phyloP scores from a whole-genome alignment of 495 filamentous ascomycete species.

The Penicillium argentinense region DNA sequence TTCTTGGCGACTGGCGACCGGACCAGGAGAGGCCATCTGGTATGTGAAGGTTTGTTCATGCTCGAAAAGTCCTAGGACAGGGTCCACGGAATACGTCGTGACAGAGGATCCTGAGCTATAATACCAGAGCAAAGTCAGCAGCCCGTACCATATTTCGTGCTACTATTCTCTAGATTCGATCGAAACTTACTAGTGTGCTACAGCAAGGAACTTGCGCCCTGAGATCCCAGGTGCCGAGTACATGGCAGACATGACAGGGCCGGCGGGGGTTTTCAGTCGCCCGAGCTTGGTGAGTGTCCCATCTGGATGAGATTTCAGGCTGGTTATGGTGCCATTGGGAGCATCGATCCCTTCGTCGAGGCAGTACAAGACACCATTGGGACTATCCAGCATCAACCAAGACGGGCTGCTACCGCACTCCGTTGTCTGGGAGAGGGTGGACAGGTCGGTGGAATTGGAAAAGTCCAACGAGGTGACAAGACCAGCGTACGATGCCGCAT shows the following conservation, averaged over 20 bases:
- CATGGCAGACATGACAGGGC: slow-evolving; percentile 19
- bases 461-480: slow-evolving; percentile 9
- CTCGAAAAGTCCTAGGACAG: slow-evolving; percentile 10
- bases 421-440: slow-evolving; percentile 5
- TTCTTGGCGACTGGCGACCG: slow-evolving; percentile 52
- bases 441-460: slow-evolving; percentile 5
- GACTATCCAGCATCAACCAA: slow-evolving; percentile 21
- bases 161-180: background rate
- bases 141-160: background rate
- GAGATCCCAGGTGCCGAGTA: slow-evolving; percentile 11
- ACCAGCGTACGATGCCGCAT: slow-evolving; percentile 21
- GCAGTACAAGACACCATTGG: slow-evolving; percentile 14
- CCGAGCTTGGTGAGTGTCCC: slow-evolving; percentile 11
- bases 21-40: slow-evolving; percentile 42
- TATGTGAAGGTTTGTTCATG: slow-evolving; percentile 48
- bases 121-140: background rate
- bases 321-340: slow-evolving; percentile 20
- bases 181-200: slow-evolving; percentile 33
- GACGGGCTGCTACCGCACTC: slow-evolving; percentile 21
- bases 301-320: slow-evolving; percentile 12
- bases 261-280: slow-evolving; percentile 10
- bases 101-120: slow-evolving; percentile 16
- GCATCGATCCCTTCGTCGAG: slow-evolving; percentile 18
- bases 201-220: slow-evolving; percentile 16
- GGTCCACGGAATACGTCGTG: slow-evolving; percentile 16